Percentiles rank a stretch among this genome's conserved stretches.
Evolutionary conservation across 2,329 filamentous ascomycete species (phyloP).

Genomic region (Malbranchea zuffiana): DNA sequence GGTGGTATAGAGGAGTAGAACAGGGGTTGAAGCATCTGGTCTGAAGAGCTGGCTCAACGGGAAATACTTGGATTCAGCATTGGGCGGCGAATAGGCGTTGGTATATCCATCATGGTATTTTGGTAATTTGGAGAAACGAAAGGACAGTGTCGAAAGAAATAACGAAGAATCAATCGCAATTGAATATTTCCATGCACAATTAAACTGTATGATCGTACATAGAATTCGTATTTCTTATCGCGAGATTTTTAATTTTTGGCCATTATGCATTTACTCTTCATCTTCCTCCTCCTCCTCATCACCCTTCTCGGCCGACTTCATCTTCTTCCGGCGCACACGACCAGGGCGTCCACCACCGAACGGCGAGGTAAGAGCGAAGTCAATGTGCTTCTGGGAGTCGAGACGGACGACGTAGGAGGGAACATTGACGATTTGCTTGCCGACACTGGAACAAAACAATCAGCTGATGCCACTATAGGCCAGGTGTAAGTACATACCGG

Average conservation of each 20-base stretch:
- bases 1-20: conserved; percentile 37
- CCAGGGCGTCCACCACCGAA: conserved; percentile 95
- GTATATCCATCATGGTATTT: neutral
- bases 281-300: conserved; percentile 55
- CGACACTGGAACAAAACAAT: conserved; percentile 50
- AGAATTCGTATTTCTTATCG: conserved; percentile 3
- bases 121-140: neutral
- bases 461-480: neutral
- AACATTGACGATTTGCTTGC: conserved; percentile 99
- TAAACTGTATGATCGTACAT: conserved; percentile 7
- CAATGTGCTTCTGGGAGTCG: conserved; percentile 99
- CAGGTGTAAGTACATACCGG: conserved; percentile 42
- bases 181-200: conserved; percentile 6
- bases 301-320: conserved; percentile 77
- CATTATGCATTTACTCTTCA: conserved; percentile 53
- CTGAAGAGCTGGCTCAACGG: neutral
- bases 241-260: neutral
- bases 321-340: conserved; percentile 99
- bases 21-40: conserved; percentile 30
- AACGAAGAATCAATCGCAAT: conserved; percentile 4
- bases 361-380: conserved; percentile 94
- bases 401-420: conserved; percentile 99
- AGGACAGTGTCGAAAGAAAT: neutral
- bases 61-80: no score
- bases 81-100: no score